These are phyloP conservation scores for Gossypium herbaceum DNA, from an alignment of 345 rosid genomes.

Conservation along the genomic window DNA sequence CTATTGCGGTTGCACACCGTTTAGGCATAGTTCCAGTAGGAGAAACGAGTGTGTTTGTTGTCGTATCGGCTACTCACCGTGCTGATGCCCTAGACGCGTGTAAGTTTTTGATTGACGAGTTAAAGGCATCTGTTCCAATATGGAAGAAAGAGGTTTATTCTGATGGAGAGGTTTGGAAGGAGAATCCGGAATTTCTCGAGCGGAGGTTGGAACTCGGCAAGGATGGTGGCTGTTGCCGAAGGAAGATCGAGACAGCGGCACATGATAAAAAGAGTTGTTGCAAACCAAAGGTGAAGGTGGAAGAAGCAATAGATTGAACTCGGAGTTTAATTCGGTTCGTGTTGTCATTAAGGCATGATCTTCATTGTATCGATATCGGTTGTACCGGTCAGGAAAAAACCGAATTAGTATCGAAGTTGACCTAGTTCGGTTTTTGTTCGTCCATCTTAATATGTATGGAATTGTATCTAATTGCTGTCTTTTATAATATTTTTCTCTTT, in stretches of 20 bases:
- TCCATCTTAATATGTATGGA: too few relatives aligned
- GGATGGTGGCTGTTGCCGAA: constrained; percentile 24
- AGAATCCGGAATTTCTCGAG: constrained; percentile 73
- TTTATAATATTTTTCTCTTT: too few relatives aligned
- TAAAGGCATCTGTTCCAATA: constrained; percentile 84
- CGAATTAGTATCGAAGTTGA: too few relatives aligned
- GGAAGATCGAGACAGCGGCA: constrained; percentile 28
- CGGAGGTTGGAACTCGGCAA: constrained; percentile 54
- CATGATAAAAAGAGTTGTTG: constrained; percentile 46
- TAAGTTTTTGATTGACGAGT: constrained; percentile 70
- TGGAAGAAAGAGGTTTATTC: constrained; percentile 95
- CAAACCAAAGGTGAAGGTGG: constrained; percentile 52
- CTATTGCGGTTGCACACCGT: constrained; percentile 71
- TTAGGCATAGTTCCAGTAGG: constrained; percentile 85
- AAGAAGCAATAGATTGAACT: constrained; percentile 1
- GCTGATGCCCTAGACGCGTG: constrained; percentile 82
- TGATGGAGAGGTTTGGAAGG: constrained; percentile 94
- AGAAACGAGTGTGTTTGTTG: constrained; percentile 79
- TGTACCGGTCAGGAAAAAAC: too few relatives aligned
- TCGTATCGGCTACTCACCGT: constrained; percentile 80
- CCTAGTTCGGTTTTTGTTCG: too few relatives aligned
- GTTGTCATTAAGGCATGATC: too few relatives aligned
- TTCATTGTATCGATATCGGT: too few relatives aligned
- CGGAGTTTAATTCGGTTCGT: too few relatives aligned
- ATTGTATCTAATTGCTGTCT: too few relatives aligned